Evolutionary conservation across 495 filamentous ascomycete species (phyloP).

Genomic region (Aspergillus panamensis): DNA sequence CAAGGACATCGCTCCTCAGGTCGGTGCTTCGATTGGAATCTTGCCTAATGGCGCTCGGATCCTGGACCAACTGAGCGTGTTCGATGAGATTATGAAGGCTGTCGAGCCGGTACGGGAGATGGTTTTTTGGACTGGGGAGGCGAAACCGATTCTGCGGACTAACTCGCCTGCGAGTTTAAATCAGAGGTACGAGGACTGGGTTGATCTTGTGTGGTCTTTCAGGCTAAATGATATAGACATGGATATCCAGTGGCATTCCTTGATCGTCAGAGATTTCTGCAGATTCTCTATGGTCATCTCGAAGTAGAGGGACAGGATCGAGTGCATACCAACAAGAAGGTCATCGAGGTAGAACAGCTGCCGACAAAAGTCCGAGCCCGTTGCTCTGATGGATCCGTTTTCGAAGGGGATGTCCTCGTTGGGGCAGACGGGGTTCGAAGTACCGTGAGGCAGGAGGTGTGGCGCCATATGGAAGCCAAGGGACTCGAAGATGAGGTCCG

Average conservation of each 20-base stretch:
- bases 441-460: slow-evolving; percentile 37
- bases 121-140: background rate
- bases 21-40: slow-evolving; percentile 39
- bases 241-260: slow-evolving; percentile 25
- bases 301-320: slow-evolving; percentile 8
- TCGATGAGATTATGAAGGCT: slow-evolving; percentile 27
- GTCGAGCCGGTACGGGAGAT: slow-evolving; percentile 11
- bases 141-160: background rate
- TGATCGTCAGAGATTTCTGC: slow-evolving; percentile 31
- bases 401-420: slow-evolving; percentile 32
- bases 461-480: slow-evolving; percentile 13
- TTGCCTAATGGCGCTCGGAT: slow-evolving; percentile 38
- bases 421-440: slow-evolving; percentile 50
- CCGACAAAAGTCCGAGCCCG: slow-evolving; percentile 9
- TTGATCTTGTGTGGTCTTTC: no score
- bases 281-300: slow-evolving; percentile 21
- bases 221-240: slow-evolving; percentile 25
- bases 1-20: slow-evolving; percentile 31
- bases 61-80: slow-evolving; percentile 49
- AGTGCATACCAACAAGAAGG: slow-evolving; percentile 15
- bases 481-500: background rate
- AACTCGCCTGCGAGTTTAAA: background rate
- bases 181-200: background rate
- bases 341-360: slow-evolving; percentile 12
- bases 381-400: slow-evolving; percentile 24